Conservation (phyloP, 257 asterid genomes). For the Scutellaria galericulata region DNA sequence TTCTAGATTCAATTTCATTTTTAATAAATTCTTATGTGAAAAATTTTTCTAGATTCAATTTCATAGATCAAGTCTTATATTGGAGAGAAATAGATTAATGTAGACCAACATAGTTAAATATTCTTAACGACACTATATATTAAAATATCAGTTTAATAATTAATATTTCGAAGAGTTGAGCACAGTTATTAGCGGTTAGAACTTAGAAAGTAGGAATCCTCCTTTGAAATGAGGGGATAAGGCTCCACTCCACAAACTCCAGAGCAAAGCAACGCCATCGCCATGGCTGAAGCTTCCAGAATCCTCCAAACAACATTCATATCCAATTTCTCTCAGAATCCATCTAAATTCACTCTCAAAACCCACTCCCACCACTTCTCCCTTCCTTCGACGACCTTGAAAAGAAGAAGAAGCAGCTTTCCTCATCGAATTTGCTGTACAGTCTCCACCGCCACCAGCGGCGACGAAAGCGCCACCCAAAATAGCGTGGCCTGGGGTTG, state of each 20-base stretch:
- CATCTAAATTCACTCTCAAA: conserved; percentile 36
- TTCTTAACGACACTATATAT: too few relatives aligned
- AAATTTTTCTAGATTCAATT: too few relatives aligned
- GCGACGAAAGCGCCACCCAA: conserved; percentile 29
- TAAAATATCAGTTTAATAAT: too few relatives aligned
- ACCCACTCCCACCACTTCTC: conserved; percentile 27
- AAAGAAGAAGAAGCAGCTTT: conserved; percentile 39
- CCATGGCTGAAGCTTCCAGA: conserved; percentile 77
- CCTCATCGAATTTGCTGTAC: conserved; percentile 53
- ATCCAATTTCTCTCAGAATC: conserved; percentile 48
- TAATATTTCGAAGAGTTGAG: neutral
- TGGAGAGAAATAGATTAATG: too few relatives aligned
- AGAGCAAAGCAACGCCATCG: conserved; percentile 31
- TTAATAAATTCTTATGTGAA: too few relatives aligned
- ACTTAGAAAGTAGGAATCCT: conserved; percentile 10
- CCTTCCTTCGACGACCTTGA: conserved; percentile 41
- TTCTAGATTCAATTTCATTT: too few relatives aligned
- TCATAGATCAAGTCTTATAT: too few relatives aligned
- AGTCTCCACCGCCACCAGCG: conserved; percentile 50
- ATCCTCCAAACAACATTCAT: conserved; percentile 55
- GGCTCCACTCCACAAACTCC: conserved; percentile 20
- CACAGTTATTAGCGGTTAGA: conserved; percentile 29
- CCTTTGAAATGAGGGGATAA: conserved; percentile 39
- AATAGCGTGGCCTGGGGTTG: conserved; percentile 76
- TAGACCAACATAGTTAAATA: too few relatives aligned